These are phyloP conservation scores for Irpex sp. DNA, from an alignment of 1,284 basidiomycete genomes.

Conservation along the genomic window DNA sequence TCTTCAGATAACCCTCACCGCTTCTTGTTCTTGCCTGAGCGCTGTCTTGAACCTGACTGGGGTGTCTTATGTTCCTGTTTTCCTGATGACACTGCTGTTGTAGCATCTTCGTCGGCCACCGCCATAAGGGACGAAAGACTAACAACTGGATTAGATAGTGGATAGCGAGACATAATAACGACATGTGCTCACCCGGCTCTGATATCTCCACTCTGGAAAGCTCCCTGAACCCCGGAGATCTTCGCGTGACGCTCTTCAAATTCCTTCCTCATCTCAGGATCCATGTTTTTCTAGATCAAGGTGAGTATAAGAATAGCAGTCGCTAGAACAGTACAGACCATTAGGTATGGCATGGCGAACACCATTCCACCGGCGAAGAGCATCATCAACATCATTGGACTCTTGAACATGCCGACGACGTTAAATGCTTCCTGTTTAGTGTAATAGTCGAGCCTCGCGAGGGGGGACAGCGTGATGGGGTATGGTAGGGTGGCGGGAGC, in stretches of 20 bases:
- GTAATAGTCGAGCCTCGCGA: conserved; percentile 61
- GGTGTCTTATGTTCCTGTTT: conserved; percentile 15
- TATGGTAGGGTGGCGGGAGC: conserved; percentile 58
- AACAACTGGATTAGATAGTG: background rate
- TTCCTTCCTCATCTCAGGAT: conserved; percentile 73
- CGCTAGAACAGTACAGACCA: conserved; percentile 45
- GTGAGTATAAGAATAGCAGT: background rate
- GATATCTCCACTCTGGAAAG: conserved; percentile 55
- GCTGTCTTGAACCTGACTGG: conserved; percentile 17
- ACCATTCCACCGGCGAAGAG: conserved; percentile 67
- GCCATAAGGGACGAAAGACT: conserved; percentile 26
- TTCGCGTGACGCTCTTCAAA: conserved; percentile 67
- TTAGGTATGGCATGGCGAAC: conserved; percentile 77
- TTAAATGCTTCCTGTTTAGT: conserved; percentile 72
- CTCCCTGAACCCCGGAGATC: conserved; percentile 54
- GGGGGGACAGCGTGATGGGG: conserved; percentile 56
- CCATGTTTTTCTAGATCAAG: conserved; percentile 64
- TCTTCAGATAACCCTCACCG: conserved; percentile 14
- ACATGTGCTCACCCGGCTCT: conserved; percentile 29
- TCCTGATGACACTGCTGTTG: conserved; percentile 14
- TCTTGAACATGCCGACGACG: conserved; percentile 75
- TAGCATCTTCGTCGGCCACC: conserved; percentile 19
- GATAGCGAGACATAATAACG: background rate
- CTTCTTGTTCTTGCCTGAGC: conserved; percentile 25
- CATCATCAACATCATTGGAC: conserved; percentile 88